Conservation (phyloP, 2,329 filamentous ascomycete genomes). For the Sporothrix phasma region DNA sequence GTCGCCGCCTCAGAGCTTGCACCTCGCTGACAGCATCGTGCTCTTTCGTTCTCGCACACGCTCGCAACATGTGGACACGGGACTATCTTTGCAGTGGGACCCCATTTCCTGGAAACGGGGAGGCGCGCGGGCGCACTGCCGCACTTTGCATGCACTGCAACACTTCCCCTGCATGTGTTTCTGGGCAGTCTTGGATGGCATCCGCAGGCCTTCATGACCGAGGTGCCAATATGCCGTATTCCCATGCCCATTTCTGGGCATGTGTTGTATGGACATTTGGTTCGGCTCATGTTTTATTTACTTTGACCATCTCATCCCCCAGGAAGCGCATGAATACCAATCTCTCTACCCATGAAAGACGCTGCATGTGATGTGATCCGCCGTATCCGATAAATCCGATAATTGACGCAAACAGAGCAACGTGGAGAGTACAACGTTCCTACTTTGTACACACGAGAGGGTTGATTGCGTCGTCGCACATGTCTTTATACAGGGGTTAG, state of each 20-base stretch:
- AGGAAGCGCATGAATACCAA: neutral
- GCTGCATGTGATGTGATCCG: too few relatives aligned
- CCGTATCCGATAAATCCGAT: neutral
- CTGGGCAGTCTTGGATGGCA: neutral
- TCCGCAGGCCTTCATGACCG: neutral
- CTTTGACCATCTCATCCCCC: neutral
- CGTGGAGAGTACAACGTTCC: too few relatives aligned
- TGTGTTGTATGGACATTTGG: neutral
- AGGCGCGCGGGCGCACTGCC: too few relatives aligned
- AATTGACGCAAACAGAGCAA: neutral
- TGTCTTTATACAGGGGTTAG: too few relatives aligned
- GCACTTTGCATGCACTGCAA: slow-evolving; percentile 7
- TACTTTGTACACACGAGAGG: too few relatives aligned
- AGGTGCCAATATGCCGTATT: too few relatives aligned
- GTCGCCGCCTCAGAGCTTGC: neutral
- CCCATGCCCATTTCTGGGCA: too few relatives aligned
- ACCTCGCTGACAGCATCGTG: neutral
- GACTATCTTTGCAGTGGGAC: neutral
- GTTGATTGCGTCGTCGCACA: too few relatives aligned
- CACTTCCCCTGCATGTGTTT: neutral
- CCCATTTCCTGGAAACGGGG: neutral
- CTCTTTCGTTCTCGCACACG: neutral
- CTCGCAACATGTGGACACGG: neutral
- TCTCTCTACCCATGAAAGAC: neutral
- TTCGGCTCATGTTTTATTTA: neutral